A percentile compares a stretch with the other conserved stretches of the same genome.
Conservation (phyloP, 768 basidiomycete genomes). For the Cyathus striatus region DNA sequence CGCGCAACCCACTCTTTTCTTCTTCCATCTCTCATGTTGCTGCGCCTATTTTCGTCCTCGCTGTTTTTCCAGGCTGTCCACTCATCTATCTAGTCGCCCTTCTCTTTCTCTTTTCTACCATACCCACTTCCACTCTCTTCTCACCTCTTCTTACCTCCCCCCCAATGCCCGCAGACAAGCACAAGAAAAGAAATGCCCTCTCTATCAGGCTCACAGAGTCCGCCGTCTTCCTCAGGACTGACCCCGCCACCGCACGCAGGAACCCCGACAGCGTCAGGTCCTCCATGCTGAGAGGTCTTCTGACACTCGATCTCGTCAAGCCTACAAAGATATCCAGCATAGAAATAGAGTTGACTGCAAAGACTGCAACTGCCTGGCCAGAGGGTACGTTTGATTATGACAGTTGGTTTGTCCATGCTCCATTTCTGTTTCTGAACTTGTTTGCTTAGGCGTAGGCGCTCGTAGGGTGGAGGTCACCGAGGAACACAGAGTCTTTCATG, state of each 20-base stretch:
- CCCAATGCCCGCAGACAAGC: slow-evolving; percentile 7
- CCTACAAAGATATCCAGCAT: slow-evolving; percentile 85
- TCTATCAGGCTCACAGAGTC: slow-evolving; percentile 67
- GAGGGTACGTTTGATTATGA: slow-evolving; percentile 56
- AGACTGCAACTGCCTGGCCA: slow-evolving; percentile 69
- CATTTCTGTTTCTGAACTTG: neutral
- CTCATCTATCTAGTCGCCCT: no score
- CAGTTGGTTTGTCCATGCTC: neutral
- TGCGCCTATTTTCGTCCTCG: no score
- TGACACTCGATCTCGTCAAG: slow-evolving; percentile 56
- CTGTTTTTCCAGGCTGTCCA: no score
- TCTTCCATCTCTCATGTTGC: no score
- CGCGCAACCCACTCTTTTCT: no score
- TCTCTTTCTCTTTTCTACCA: no score
- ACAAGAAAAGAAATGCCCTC: slow-evolving; percentile 35
- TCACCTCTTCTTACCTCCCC: neutral
- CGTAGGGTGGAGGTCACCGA: slow-evolving; percentile 74
- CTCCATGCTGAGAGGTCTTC: slow-evolving; percentile 60
- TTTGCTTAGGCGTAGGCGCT: slow-evolving; percentile 52
- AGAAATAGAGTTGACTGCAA: slow-evolving; percentile 73
- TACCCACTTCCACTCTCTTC: neutral
- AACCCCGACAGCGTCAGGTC: slow-evolving; percentile 24
- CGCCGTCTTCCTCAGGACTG: slow-evolving; percentile 62
- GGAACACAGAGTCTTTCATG: slow-evolving; percentile 68
- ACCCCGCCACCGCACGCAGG: slow-evolving; percentile 27